Conservation (phyloP, 129 eudicot species). For the Flaveria linearis region DNA sequence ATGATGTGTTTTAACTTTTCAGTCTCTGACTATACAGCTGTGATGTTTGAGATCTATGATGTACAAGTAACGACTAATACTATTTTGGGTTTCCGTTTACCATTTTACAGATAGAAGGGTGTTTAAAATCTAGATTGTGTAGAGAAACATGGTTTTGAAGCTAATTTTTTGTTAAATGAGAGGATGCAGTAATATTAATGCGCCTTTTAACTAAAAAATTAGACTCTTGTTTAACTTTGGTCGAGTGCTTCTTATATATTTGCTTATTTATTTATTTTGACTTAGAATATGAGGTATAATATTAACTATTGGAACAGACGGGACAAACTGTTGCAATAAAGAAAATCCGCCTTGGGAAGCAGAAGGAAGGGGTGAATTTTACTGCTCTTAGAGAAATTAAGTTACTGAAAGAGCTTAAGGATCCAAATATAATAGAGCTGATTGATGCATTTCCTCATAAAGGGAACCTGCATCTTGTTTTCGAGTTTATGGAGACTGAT, state of each 20-base stretch:
- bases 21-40: background rate
- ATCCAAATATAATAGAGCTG: constrained; percentile 80
- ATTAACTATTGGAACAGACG: constrained; percentile 50
- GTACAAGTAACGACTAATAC: background rate
- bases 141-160: background rate
- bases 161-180: background rate
- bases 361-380: constrained; percentile 97
- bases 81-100: background rate
- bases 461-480: constrained; percentile 89
- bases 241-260: background rate
- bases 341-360: constrained; percentile 96
- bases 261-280: too few relatives aligned
- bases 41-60: background rate
- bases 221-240: background rate
- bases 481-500: constrained; percentile 98
- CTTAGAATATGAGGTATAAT: background rate
- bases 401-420: constrained; percentile 89
- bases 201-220: background rate
- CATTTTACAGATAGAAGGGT: background rate
- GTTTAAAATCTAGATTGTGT: background rate
- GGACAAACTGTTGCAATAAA: constrained; percentile 93
- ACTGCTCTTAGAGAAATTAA: constrained; percentile 95
- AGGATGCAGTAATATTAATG: background rate
- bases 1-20: background rate
- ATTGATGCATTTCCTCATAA: constrained; percentile 94